These are phyloP conservation scores for Clohesyomyces aquaticus DNA, from an alignment of 495 filamentous ascomycete species.

Conservation along the genomic window DNA sequence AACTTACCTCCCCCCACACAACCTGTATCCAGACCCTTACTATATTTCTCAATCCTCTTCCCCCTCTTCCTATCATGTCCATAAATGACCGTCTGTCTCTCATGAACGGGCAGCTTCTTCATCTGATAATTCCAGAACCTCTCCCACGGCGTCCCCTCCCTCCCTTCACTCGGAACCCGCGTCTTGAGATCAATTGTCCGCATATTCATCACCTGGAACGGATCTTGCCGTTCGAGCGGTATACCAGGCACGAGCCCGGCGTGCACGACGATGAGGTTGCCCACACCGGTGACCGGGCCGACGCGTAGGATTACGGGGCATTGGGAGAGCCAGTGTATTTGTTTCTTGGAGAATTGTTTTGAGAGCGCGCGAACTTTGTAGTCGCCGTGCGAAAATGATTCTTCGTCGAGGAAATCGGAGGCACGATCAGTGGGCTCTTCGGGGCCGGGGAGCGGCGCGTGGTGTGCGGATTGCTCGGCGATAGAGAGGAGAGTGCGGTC, in stretches of 20 bases:
- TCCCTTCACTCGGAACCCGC: constrained; percentile 61
- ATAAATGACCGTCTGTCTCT: constrained; percentile 68
- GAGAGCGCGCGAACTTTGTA: constrained; percentile 55
- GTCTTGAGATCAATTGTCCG: constrained; percentile 70
- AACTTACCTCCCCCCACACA: constrained; percentile 75
- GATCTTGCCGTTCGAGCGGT: constrained; percentile 72
- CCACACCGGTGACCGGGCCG: constrained; percentile 60
- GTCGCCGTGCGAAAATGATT: constrained; percentile 48
- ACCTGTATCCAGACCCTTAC: constrained; percentile 81
- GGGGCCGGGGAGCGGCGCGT: constrained; percentile 32
- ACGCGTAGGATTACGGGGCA: constrained; percentile 78
- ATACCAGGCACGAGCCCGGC: constrained; percentile 79
- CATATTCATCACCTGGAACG: constrained; percentile 88
- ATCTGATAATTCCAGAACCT: constrained; percentile 67
- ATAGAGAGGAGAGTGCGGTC: constrained; percentile 70
- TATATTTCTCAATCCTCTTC: constrained; percentile 68
- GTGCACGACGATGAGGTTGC: constrained; percentile 75
- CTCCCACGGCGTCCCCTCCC: constrained; percentile 67
- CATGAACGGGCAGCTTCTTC: constrained; percentile 41
- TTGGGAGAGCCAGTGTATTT: constrained; percentile 68
- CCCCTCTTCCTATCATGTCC: constrained; percentile 81
- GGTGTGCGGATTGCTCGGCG: constrained; percentile 39
- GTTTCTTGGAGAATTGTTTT: constrained; percentile 57
- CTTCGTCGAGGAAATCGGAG: constrained; percentile 40
- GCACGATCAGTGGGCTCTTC: constrained; percentile 14